phyloP scores from a whole-genome alignment of 495 filamentous ascomycete species.

The Penicillium daleae region DNA sequence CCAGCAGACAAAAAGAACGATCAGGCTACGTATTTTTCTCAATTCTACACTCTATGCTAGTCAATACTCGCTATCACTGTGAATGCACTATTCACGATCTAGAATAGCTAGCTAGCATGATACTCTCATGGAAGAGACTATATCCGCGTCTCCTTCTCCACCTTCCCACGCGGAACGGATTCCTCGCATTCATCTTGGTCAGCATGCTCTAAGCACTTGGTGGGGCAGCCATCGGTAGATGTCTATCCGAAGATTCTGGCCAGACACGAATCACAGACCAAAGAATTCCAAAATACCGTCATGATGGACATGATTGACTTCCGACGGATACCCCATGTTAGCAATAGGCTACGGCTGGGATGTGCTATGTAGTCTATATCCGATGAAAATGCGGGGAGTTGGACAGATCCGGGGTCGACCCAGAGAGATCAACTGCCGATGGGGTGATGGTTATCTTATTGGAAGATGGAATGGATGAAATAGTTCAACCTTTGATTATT shows the following conservation, averaged over 20 bases:
- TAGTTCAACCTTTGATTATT: neutral
- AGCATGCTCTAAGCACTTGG: slow-evolving; percentile 26
- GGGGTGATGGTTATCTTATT: too few species aligned
- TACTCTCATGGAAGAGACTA: slow-evolving; percentile 21
- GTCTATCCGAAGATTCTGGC: slow-evolving; percentile 18
- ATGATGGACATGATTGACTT: too few species aligned
- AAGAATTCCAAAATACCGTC: neutral
- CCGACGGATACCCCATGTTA: neutral
- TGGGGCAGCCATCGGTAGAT: slow-evolving; percentile 13
- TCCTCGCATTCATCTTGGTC: slow-evolving; percentile 22
- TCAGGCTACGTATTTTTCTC: too few species aligned
- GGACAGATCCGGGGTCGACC: neutral
- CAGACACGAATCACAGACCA: neutral
- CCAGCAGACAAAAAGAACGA: too few species aligned
- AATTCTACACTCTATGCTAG: neutral
- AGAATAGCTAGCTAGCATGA: neutral
- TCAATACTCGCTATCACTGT: too few species aligned
- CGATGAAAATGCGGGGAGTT: neutral
- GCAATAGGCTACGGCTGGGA: neutral
- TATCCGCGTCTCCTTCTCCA: slow-evolving; percentile 17
- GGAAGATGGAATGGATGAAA: neutral
- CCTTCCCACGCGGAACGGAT: slow-evolving; percentile 12
- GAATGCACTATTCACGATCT: neutral
- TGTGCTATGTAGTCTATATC: neutral
- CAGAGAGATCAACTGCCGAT: neutral